A percentile compares a stretch with the other conserved stretches of the same genome.
Evolutionary conservation across 371 early-diverging fungal genomes (phyloP).

Genomic region (Gilbertella persicaria): DNA sequence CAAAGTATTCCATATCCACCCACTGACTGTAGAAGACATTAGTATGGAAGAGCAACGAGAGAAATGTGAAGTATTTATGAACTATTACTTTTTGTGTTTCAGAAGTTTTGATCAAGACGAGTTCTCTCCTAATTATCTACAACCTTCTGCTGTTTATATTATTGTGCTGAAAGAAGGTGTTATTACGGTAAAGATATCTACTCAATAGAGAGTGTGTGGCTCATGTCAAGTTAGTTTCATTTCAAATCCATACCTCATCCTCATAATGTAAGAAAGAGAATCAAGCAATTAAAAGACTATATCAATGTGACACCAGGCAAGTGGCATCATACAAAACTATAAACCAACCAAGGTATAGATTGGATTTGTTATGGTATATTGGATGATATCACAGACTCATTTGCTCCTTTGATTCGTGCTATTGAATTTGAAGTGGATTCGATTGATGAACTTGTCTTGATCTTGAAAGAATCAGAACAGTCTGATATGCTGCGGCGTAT

Average conservation of each 20-base stretch:
- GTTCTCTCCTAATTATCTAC: conserved; percentile 65
- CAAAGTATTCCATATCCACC: conserved; percentile 76
- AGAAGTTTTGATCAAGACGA: conserved; percentile 74
- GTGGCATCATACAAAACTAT: neutral
- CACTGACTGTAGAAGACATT: conserved; percentile 91
- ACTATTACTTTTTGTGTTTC: conserved; percentile 91
- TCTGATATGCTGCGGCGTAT: conserved; percentile 88
- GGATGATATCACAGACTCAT: conserved; percentile 85
- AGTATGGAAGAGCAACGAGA: conserved; percentile 88
- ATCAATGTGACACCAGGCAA: conserved; percentile 62
- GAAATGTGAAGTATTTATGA: conserved; percentile 89
- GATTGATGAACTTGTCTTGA: conserved; percentile 89
- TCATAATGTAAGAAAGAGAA: conserved; percentile 73
- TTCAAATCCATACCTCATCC: conserved; percentile 71
- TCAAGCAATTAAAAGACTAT: conserved; percentile 70
- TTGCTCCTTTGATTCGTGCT: conserved; percentile 75
- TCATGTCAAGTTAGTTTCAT: conserved; percentile 81
- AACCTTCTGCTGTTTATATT: conserved; percentile 81
- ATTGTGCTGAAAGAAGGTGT: conserved; percentile 81
- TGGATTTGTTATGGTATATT: conserved; percentile 90
- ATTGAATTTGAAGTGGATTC: conserved; percentile 91
- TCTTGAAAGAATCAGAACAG: conserved; percentile 85
- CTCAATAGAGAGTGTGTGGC: no score
- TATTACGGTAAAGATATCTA: conserved; percentile 72
- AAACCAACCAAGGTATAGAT: conserved; percentile 58